Conservation (phyloP, 2,329 filamentous ascomycete genomes). For the Aspergillus ochraceus region DNA sequence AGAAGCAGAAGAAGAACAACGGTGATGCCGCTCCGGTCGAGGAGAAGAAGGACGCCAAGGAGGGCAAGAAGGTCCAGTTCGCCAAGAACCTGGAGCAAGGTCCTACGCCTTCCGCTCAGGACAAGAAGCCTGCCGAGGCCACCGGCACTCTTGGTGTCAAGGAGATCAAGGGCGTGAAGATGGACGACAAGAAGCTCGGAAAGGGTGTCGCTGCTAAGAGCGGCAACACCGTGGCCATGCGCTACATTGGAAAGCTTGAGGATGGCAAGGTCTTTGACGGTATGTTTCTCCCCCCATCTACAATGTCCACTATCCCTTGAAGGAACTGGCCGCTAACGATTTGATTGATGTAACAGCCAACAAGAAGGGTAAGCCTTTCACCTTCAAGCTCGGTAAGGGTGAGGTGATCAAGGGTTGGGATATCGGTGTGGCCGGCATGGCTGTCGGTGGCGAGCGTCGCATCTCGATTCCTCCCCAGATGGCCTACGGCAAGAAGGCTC, state of each 20-base stretch:
- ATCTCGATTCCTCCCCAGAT: conserved; percentile 83
- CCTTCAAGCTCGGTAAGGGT: conserved; percentile 88
- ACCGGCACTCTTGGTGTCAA: conserved; percentile 67
- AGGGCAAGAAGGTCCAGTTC: conserved; percentile 96
- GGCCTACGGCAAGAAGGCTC: conserved; percentile 82
- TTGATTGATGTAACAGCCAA: conserved; percentile 62
- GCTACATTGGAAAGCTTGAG: conserved; percentile 96
- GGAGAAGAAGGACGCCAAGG: conserved; percentile 60
- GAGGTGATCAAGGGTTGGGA: conserved; percentile 99
- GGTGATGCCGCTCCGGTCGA: conserved; percentile 71
- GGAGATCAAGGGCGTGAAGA: conserved; percentile 80
- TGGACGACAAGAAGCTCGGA: conserved; percentile 94
- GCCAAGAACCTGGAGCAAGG: conserved; percentile 98
- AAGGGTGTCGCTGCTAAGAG: conserved; percentile 82
- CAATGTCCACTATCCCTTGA: not conserved
- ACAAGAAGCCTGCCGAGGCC: conserved; percentile 47
- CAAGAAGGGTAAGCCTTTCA: conserved; percentile 98
- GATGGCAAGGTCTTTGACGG: conserved; percentile 95
- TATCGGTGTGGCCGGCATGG: conserved; percentile 88
- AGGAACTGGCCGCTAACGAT: conserved; percentile 5
- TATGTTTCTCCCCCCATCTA: conserved; percentile 50
- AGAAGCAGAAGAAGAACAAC: conserved; percentile 99
- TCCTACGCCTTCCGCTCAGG: conserved; percentile 70
- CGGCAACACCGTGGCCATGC: conserved; percentile 86
- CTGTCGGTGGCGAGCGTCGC: conserved; percentile 88